Evolutionary conservation across 768 basidiomycete genomes (phyloP), one percentile per base, ranked within the genome.

Genomic region (Psilocybe tampanensis): DNA sequence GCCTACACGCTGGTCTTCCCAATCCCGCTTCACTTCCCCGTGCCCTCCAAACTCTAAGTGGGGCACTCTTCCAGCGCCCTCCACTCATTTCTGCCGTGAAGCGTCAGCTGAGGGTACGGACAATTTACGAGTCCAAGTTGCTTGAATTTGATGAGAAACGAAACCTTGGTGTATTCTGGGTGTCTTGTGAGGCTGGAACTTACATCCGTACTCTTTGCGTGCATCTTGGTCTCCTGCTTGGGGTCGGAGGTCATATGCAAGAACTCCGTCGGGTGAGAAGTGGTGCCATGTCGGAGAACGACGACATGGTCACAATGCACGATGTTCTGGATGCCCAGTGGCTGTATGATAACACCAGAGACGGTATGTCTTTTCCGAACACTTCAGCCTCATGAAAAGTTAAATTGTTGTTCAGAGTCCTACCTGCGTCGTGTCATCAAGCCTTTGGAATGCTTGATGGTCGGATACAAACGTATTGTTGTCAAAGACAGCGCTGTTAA

Each of bases 241-340:
- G 97, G 59, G 96, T 98, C 24, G 97, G 97, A 21, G 97, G 95
- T n/a, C 97, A 99, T 74, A 99, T 99, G 97, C 96, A 99, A 76
- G 97, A 99, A 72, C 82, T 99, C 56, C 83, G 97, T 65, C 80
- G 97, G 65, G 96, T 98, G 13, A 80, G 97, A 62, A 93, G 90
- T 69, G 97, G 97, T 66, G 96, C 95, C 47, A 89, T 98, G 85
- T 92, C 90, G 47, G 97, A 99, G 77, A 95, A 93, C 70, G 96
- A 98, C 69, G 95, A 95, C 64, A 94, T 98, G 67, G 97, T 98
- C 58, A 95, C 96, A 19, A 99, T 99, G 97, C 97, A 99, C 75
- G 97, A 99, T 70, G 96, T 99, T 24, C 76, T 99, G 75, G 97
- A 99, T 72, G 97, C 97, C 12, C 97, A 98, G 67, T 99, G 96